A percentile compares a stretch with the other conserved stretches of the same genome.
These are phyloP conservation scores for Calocera cornea DNA, from an alignment of 768 basidiomycete genomes.

Conservation along the genomic window DNA sequence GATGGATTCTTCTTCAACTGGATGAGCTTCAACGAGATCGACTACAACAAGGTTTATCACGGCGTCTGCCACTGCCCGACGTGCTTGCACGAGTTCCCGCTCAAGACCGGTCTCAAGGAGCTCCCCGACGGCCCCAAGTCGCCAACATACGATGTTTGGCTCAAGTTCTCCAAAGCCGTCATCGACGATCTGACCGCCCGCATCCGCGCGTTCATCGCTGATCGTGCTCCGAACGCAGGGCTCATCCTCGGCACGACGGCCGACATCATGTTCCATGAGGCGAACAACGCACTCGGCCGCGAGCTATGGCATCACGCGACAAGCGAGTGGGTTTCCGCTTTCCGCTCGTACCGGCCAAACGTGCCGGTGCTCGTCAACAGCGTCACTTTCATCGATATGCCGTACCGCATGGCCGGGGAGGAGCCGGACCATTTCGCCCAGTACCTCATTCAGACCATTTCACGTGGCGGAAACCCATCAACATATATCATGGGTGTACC, in stretches of 20 bases:
- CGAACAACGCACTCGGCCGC: not conserved
- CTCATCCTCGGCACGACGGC: not conserved
- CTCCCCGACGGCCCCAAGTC: not conserved
- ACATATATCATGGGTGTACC: not conserved
- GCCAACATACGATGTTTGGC: not conserved
- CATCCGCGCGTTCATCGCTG: slow-evolving; percentile 1
- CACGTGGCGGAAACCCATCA: not conserved
- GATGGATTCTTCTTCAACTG: slow-evolving; percentile 4
- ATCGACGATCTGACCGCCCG: not conserved
- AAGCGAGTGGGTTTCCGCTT: not conserved
- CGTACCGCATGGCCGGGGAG: not conserved
- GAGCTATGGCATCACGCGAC: not conserved
- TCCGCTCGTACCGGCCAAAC: not conserved
- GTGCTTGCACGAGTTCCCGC: not conserved
- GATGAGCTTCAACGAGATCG: slow-evolving; percentile 1
- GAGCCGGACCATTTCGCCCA: not conserved
- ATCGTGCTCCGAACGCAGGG: not conserved
- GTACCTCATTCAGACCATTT: not conserved
- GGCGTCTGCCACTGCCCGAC: not conserved
- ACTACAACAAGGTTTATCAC: slow-evolving; percentile 1
- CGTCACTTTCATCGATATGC: not conserved
- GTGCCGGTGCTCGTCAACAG: slow-evolving; percentile 1
- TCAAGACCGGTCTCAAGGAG: not conserved
- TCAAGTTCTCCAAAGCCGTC: not conserved
- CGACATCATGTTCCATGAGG: not conserved